Evolutionary conservation across 176 grass and related monocot species (phyloP), one percentile per base, ranked within the genome.

Genomic region (Eragrostis nindensis): DNA sequence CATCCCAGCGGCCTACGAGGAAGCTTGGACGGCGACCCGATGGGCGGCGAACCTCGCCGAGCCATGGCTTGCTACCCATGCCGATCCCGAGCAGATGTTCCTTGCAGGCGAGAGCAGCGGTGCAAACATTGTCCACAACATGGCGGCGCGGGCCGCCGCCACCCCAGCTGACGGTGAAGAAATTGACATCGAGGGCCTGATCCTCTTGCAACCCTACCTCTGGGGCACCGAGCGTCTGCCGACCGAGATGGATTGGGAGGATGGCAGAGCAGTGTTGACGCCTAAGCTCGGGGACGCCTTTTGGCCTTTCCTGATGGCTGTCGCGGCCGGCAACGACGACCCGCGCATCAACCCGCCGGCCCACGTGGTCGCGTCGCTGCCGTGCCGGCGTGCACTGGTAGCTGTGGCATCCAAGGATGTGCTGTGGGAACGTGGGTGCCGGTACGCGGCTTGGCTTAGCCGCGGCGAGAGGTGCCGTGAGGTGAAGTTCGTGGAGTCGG

Each of bases 1-100:
- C n/a, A 9, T 89, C 66, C 82, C 82, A 1, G 29, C 66, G 17
- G 76, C 81, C 17, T 81, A 85, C 46, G 82, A 89, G 25, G 87
- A 89, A 62, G 25, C 74, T 21, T 85, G 56, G 52, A 38, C 21
- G 8, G 74, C 74, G 8, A 30, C 71, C 22, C 43, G 50, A 11
- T 84, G 81, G 81, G 46, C 7, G 19, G 22, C 56, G 1, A 25
- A 21, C 6, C 56, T 59, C n/a, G 8, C 56, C 21, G 13, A 69
- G 8, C 56, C 56, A 0, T 59, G 56, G 56, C 56, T 59, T 22
- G 21, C 56, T 22, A 10, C 10, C 21, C 9, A 59, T 3, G 56
- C 56, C 7, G 56, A 59, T 22, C 56, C 56, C 56, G 1, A 3
- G 8, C 56, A 2, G n/a, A 26, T 26, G 21, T 59, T 59, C 56